These are phyloP conservation scores for Blastobotrys apis DNA, from an alignment of 1,139 yeast species.

Conservation along the genomic window DNA sequence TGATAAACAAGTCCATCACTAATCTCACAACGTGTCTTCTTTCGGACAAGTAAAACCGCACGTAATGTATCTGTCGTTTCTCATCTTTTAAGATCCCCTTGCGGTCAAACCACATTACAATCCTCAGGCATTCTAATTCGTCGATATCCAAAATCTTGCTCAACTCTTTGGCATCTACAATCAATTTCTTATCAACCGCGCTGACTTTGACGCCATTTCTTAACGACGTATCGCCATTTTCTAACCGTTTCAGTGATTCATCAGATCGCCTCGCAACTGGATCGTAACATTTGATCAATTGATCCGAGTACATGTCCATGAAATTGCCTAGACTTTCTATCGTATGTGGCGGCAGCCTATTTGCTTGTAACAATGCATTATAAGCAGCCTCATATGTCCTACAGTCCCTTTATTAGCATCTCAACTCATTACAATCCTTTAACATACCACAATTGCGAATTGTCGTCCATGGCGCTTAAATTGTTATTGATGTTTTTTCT, in stretches of 20 bases:
- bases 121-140: conserved; percentile 23
- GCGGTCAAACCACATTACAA: conserved; percentile 24
- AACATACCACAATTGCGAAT: conserved; percentile 19
- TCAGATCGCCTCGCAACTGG: conserved; percentile 16
- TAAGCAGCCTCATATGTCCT: conserved; percentile 32
- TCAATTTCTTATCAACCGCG: conserved; percentile 20
- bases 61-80: conserved; percentile 21
- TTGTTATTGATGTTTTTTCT: neutral
- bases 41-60: conserved; percentile 25
- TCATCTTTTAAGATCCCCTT: conserved; percentile 22
- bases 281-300: conserved; percentile 23
- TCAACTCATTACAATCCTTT: neutral
- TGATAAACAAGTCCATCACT: conserved; percentile 19
- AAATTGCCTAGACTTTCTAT: conserved; percentile 24
- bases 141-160: conserved; percentile 23
- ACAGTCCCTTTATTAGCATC: conserved; percentile 1
- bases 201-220: conserved; percentile 20
- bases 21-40: conserved; percentile 23
- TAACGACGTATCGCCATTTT: conserved; percentile 12
- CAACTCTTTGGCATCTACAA: conserved; percentile 22
- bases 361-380: conserved; percentile 20
- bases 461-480: neutral
- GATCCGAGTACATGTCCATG: conserved; percentile 18
- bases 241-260: conserved; percentile 16
- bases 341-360: conserved; percentile 17